These are phyloP conservation scores for Thelonectria blattea DNA, from an alignment of 2,329 filamentous ascomycete species.

Conservation along the genomic window DNA sequence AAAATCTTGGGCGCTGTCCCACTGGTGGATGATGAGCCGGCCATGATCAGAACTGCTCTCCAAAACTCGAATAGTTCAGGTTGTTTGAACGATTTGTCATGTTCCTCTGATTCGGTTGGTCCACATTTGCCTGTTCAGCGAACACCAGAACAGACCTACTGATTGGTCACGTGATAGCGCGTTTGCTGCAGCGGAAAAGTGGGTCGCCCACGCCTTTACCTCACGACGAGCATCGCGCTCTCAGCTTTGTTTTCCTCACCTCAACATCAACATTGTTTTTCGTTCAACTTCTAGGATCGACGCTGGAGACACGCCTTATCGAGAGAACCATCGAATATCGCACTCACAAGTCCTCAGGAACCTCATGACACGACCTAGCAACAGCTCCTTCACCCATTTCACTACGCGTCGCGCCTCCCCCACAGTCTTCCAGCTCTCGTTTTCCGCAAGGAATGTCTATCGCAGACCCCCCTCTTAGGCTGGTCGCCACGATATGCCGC, in stretches of 20 bases:
- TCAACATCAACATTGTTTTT: conserved; percentile 29
- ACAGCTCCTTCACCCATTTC: conserved; percentile 53
- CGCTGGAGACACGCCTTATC: conserved; percentile 28
- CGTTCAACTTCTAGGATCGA: conserved; percentile 23
- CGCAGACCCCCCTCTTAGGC: conserved; percentile 49
- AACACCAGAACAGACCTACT: conserved; percentile 13
- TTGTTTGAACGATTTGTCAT: too few relatives aligned
- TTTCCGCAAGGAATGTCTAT: conserved; percentile 72
- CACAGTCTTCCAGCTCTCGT: conserved; percentile 78
- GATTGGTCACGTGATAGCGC: conserved; percentile 38
- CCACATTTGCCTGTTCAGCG: conserved; percentile 32
- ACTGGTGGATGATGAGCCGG: conserved; percentile 31
- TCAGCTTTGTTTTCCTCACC: conserved; percentile 10
- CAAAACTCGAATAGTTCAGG: conserved; percentile 6
- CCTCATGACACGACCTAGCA: conserved; percentile 32
- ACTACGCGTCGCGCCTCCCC: conserved; percentile 74
- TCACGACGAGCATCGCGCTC: neutral
- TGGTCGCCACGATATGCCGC: conserved; percentile 58
- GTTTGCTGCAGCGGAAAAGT: conserved; percentile 15
- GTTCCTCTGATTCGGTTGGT: conserved; percentile 12
- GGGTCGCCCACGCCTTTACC: conserved; percentile 13
- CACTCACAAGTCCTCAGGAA: conserved; percentile 24
- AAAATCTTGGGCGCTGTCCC: conserved; percentile 40
- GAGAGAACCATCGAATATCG: conserved; percentile 20
- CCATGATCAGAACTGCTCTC: conserved; percentile 32